Percentiles rank a stretch among this genome's conserved stretches.
Conservation (phyloP, 306 rosid genomes). For the Malus domestica region DNA sequence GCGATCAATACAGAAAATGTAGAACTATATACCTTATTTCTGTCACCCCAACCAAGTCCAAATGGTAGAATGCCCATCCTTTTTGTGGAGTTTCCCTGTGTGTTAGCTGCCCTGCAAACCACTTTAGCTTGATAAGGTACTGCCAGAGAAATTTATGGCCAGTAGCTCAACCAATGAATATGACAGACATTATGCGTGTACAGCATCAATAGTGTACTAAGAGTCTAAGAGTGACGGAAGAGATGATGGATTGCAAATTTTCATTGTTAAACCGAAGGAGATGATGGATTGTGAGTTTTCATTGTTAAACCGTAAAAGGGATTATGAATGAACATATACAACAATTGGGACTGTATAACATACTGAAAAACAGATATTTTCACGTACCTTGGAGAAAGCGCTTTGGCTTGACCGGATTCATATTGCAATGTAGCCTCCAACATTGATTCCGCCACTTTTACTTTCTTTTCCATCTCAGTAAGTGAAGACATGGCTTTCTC, state of each 20-base stretch:
- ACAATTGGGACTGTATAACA: not conserved
- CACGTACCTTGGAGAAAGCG: conserved; percentile 67
- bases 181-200: not conserved
- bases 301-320: not conserved
- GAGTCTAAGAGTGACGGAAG: not conserved
- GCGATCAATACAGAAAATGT: conserved; percentile 5
- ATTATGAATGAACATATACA: not conserved
- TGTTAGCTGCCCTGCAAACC: conserved; percentile 41
- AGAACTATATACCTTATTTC: conserved; percentile 49
- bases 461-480: conserved; percentile 74
- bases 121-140: conserved; percentile 17
- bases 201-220: not conserved
- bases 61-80: conserved; percentile 58
- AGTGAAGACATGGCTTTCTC: conserved; percentile 65
- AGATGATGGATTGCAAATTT: not conserved
- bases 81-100: conserved; percentile 36
- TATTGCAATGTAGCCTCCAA: conserved; percentile 93
- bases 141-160: conserved; percentile 2
- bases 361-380: not conserved
- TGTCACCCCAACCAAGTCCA: conserved; percentile 94
- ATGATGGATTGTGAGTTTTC: not conserved
- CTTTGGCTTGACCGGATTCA: conserved; percentile 92
- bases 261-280: not conserved
- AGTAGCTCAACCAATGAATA: not conserved
- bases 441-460: conserved; percentile 79